Base-by-base conservation (phyloP, 192 early-diverging fungal species). In the Rhizoclosmatium sp. region DNA sequence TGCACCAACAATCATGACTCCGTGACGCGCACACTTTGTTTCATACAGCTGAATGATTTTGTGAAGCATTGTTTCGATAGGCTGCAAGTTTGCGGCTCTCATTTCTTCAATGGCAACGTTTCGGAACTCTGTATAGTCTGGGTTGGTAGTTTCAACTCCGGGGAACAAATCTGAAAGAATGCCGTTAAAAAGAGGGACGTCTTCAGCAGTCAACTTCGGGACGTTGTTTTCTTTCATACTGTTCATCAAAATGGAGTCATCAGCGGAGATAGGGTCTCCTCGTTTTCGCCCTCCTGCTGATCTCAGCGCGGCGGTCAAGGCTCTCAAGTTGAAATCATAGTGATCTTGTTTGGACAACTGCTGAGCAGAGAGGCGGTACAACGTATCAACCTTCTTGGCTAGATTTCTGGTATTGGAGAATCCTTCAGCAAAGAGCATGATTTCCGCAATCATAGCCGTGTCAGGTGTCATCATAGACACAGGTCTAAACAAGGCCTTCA, bases 391-490 rank as follows among this genome's bases (percentile, higher is more conserved):
- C 69, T 91, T 91, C 64, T 89, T 89, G 47, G 85, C 64, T 14
- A 91, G 80, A 16, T 82, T 75, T 46, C 85, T 65, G 16, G 89
- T 89, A 68, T 91, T 88, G 3, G 84, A 84, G 80, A 91, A 91
- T 40, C 89, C 89, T 83, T 91, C 89, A 2, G 89, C 87, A 74
- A 88, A 91, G 3, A 91, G 80, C 88, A 91, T 91, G 69, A 91
- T 91, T 84, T 91, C 89, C 40, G 88, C 89, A 82, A 91, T 91
- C 10, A 91, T 77, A 2, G 84, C 89, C 40, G 85, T 87, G 66
- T 91, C 89, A 1, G 89, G 89, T 12, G 88, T 84, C 89, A 91
- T 91, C 89, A 91, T 91, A 5, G 89, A 84, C 1, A 91, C 87
- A 31, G 89, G 89, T 65, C 89, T 62, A 79, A 91, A 91, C 39